A percentile compares a stretch with the other conserved stretches of the same genome.
These are phyloP conservation scores for Boletus huronensis DNA, from an alignment of 768 basidiomycete genomes.

Conservation along the genomic window DNA sequence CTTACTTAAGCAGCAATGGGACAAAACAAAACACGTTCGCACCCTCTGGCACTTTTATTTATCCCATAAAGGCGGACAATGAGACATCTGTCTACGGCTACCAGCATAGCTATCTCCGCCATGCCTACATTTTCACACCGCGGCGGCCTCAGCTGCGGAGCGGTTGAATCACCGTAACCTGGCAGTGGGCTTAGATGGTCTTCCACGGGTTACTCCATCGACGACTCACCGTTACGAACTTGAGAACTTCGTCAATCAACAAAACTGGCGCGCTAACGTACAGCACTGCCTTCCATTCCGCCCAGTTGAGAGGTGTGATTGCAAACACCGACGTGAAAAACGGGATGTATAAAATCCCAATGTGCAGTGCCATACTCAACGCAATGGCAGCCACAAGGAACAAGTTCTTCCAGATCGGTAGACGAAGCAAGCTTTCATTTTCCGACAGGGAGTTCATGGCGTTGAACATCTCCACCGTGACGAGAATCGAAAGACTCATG, in stretches of 20 bases:
- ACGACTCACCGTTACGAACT: constrained; percentile 67
- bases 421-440: constrained; percentile 84
- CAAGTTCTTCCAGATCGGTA: constrained; percentile 93
- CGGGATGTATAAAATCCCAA: constrained; percentile 94
- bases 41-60: not conserved
- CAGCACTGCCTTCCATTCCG: constrained; percentile 93
- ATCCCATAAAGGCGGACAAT: not conserved
- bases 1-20: no score
- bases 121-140: not conserved
- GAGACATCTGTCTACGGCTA: not conserved
- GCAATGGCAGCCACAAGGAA: constrained; percentile 88
- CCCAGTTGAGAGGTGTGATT: constrained; percentile 91
- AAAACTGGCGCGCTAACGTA: constrained; percentile 85
- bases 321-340: constrained; percentile 91
- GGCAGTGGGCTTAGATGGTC: not conserved
- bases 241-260: constrained; percentile 85
- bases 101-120: not conserved
- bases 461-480: constrained; percentile 96
- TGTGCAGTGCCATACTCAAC: constrained; percentile 89
- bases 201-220: not conserved
- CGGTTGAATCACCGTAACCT: constrained; percentile 59
- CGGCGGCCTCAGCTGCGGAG: constrained; percentile 43
- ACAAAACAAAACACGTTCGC: not conserved
- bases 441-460: constrained; percentile 98
- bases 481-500: constrained; percentile 93